Base-by-base conservation (phyloP, 2,329 filamentous ascomycete species). In the Tricladium varicosporioides region DNA sequence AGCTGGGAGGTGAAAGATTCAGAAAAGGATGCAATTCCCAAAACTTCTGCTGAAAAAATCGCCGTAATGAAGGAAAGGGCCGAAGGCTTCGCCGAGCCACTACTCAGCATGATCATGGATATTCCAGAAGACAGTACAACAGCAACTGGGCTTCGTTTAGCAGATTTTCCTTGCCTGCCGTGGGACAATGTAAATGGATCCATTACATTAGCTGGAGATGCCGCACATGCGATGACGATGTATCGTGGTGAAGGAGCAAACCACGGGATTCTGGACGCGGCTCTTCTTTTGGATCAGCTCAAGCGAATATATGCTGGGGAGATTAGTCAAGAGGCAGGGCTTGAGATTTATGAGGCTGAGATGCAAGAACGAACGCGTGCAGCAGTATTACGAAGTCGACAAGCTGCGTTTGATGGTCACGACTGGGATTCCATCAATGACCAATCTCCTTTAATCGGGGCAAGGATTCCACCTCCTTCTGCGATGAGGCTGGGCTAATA, bases 171-270 rank as follows among this genome's bases (percentile, higher is more conserved):
- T 0, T 70, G 66, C 22, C 63, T 65, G 9, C 36, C 45, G 10
- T 71, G 69, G 69, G 65, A 70, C 56, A 72, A 69, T 42, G 57
- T 53, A 32, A 61, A 63, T 7, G 69, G 69, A 9, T 58, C 56
- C 7, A 65, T 72, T 5, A 71, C 69, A 18, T 53, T 72, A 18
- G 61, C 61, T 5, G 70, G 70, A 1, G 70, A 72, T 58, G 67
- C 70, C 8, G 70, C 70, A 31, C 70, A 71, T 51, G 65, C 69
- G 10, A 71, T 72, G 70, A 71, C 70, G 4, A 71, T 68, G 60
- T 69, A 79, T 62, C 75, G 81, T 5, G 81, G 81, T 1, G 82
- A 84, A 67, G 81, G 79, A 1, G 80, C 80, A 5, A 84, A 84
- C 59, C 80, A 83, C 53, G 80, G 77, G 2, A 78, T 84, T 32